Evolutionary conservation across 768 basidiomycete genomes (phyloP), one percentile per base, ranked within the genome.

Genomic region (Russula ochroleuca): DNA sequence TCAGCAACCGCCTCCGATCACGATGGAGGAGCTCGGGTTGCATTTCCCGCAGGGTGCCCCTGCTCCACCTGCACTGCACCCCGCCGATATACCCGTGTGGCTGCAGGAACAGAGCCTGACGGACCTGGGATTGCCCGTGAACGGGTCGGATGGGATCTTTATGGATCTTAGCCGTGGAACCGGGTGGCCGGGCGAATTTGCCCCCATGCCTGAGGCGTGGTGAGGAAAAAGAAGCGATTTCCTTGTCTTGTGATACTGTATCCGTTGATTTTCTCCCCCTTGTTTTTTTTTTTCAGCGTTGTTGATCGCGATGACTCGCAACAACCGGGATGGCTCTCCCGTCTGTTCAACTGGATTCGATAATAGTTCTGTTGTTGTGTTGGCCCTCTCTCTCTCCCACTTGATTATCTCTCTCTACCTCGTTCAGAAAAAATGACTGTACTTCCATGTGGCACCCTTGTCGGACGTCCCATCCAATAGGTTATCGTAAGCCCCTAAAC

Each of bases 121-220:
- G 17, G 94, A 98, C 73, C 84, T 98, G 15, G 92, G 94, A 17
- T 77, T 97, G 58, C 94, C 94, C n/a, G 79, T 85, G 41, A 94
- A 94, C 69, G 94, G 94, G 49, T 90, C 88, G 4, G 94, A 98
- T 69, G 91, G 88, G 14, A 88, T 96, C 57, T 95, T 98, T 76
- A 74, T 95, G 67, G 85, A 88, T 68, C 81, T 89, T 77, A 80
- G 80, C 49, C 84, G 83, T 57, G 72, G 81, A 45, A 87, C 84
- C 64, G 89, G 90, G 17, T 92, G 90, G 90, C 81, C 81, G 21
- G 84, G 84, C 55, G 88, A 90, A 70, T 87, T 89, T 70, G 78
- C 82, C 9, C 79, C 85, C 48, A 86, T 87, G 83, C 89, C 90
- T 17, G 90, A 91, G 75, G 90, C 91, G 47, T 91, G 91, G 89